Percentiles rank a stretch among this genome's conserved stretches.
Conservation (phyloP, 495 filamentous ascomycete species). For the Evansstolkia leycettana region DNA sequence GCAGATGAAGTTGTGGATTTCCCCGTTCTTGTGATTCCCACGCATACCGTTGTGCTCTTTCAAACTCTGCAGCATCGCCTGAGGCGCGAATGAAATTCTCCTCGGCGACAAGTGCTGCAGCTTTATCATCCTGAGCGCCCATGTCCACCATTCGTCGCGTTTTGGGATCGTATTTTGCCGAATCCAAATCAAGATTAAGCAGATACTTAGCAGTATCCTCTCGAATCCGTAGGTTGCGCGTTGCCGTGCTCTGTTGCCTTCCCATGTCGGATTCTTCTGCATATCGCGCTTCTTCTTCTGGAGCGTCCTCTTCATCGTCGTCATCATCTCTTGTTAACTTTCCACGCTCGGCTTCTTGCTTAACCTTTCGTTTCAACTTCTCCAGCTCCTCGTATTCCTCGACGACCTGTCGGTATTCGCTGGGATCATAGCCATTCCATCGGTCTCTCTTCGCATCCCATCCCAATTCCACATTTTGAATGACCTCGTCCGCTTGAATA, state of each 20-base stretch:
- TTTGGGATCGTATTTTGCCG: slow-evolving; percentile 96
- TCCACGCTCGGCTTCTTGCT: slow-evolving; percentile 24
- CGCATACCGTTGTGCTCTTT: slow-evolving; percentile 75
- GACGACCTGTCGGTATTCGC: slow-evolving; percentile 73
- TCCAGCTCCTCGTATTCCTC: slow-evolving; percentile 83
- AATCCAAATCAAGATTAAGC: slow-evolving; percentile 87
- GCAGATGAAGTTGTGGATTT: slow-evolving; percentile 70
- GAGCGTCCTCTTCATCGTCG: slow-evolving; percentile 41
- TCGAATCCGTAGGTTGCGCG: slow-evolving; percentile 77
- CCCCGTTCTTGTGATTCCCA: slow-evolving; percentile 87
- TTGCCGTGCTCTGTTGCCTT: slow-evolving; percentile 75
- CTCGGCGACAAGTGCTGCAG: slow-evolving; percentile 81
- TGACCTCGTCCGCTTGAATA: slow-evolving; percentile 85
- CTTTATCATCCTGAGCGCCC: slow-evolving; percentile 70
- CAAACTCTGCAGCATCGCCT: slow-evolving; percentile 91
- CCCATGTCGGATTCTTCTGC: slow-evolving; percentile 98
- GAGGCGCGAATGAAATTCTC: slow-evolving; percentile 86
- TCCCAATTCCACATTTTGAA: slow-evolving; percentile 72
- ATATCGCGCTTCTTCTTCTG: slow-evolving; percentile 62
- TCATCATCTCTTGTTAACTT: slow-evolving; percentile 36
- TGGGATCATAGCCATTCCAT: slow-evolving; percentile 92
- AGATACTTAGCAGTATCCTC: slow-evolving; percentile 99
- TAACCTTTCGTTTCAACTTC: slow-evolving; percentile 53
- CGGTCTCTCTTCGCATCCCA: slow-evolving; percentile 99
- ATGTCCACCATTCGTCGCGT: slow-evolving; percentile 87